Base-by-base conservation (phyloP, 768 basidiomycete genomes). In the Auricularia sp. region DNA sequence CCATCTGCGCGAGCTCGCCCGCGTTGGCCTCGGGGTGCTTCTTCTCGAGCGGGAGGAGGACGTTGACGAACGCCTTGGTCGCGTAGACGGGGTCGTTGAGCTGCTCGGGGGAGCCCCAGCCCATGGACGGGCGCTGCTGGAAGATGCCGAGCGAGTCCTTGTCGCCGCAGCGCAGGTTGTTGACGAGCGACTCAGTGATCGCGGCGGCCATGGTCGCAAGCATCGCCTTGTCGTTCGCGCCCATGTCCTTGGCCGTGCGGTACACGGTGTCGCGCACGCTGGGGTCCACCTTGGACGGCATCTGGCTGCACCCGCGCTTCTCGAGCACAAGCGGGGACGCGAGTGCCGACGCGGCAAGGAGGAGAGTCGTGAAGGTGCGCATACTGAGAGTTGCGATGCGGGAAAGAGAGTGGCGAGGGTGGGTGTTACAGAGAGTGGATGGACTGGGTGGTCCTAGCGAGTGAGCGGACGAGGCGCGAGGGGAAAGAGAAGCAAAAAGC, bases 121-220 rank as follows among this genome's bases (percentile, higher is more conserved):
- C 56, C 56, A n/a, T 14, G 24, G 56, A 59, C 56, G 56, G 56
- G 24, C 56, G 56, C 56, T 59, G 56, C 56, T 59, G 56, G 56
- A 33, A 59, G 54, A 54, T 54, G 54, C 54, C 54, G 54, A 54
- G 54, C 11, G 11, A 11, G 54, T 54, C 54, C 56, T 59, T 59
- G 29, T 59, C 56, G 56, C 56, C 56, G 56, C 56, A 59, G 56
- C 14, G 29, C 29, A 59, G 33, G 56, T 59, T 59, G 56, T 59
- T 59, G 21, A 59, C 56, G 16, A 24, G 13, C 29, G 56, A 59
- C 56, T 59, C 56, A 7, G 56, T 59, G 56, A 51, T 59, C 24
- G 56, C 29, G 11, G 56, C 34, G 29, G 34, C 56, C 56, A 59
- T 59, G 11, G 56, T 35, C 29, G 34, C 56, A 33, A 59, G 56